A percentile compares a stretch with the other conserved stretches of the same genome.
phyloP scores from a whole-genome alignment of 768 basidiomycete genomes.

The Rhodotorula taiwanensis region DNA sequence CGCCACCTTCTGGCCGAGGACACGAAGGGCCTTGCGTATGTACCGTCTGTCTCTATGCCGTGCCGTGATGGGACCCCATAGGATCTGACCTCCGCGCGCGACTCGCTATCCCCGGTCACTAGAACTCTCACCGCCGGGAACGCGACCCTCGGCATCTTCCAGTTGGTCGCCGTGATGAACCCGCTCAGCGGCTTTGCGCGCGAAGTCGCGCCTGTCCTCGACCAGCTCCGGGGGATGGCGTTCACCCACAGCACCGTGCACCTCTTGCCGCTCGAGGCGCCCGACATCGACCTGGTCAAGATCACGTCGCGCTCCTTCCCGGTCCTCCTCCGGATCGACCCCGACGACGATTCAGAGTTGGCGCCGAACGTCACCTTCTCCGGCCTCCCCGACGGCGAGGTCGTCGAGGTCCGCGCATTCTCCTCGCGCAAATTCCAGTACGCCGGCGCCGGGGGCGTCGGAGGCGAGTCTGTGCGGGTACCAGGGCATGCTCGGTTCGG shows the following conservation, averaged over 20 bases:
- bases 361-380: not conserved
- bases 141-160: not conserved
- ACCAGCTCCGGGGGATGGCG: conserved; percentile 44
- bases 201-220: conserved; percentile 69
- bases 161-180: conserved; percentile 68
- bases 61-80: no score
- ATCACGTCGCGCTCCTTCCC: not conserved
- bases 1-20: no score
- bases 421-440: not conserved
- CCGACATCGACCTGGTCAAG: not conserved
- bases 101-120: no score
- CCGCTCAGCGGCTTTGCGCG: conserved; percentile 78
- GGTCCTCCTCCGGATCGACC: no score
- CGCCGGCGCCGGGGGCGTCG: conserved; percentile 4
- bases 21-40: conserved; percentile 3
- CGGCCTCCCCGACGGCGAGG: not conserved
- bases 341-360: not conserved
- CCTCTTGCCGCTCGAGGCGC: conserved; percentile 43
- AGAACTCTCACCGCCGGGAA: conserved; percentile 13
- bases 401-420: conserved; percentile 1
- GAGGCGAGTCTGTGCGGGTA: conserved; percentile 11
- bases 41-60: not conserved
- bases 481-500: no score
- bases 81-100: not conserved
- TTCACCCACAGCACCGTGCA: conserved; percentile 58